phyloP scores from a whole-genome alignment of 345 rosid genomes.

The Mallotus nudiflorus region DNA sequence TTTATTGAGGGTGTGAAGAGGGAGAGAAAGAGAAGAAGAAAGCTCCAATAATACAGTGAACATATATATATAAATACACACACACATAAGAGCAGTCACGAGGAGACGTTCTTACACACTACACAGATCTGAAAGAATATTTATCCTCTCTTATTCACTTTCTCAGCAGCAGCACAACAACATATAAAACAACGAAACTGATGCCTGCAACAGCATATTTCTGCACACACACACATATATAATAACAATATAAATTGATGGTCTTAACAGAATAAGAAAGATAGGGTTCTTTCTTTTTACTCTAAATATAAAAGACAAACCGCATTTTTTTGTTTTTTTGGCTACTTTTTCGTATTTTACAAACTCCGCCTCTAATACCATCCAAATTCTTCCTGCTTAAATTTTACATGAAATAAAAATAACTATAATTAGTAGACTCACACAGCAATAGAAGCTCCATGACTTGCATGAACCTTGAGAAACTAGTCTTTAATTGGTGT shows the following conservation, averaged over 20 bases:
- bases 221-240: slow-evolving; percentile 38
- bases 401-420: background rate
- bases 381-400: background rate
- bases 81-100: slow-evolving; percentile 42
- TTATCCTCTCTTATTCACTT: slow-evolving; percentile 26
- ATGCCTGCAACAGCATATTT: slow-evolving; percentile 42
- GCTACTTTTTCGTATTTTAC: background rate
- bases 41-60: slow-evolving; percentile 34
- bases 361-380: background rate
- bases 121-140: slow-evolving; percentile 45
- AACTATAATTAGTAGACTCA: background rate
- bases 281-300: slow-evolving; percentile 21
- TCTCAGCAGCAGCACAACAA: slow-evolving; percentile 31
- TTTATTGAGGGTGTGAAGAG: background rate
- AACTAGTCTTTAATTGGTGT: background rate
- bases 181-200: slow-evolving; percentile 51
- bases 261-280: slow-evolving; percentile 28
- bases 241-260: slow-evolving; percentile 34
- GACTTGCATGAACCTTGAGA: slow-evolving; percentile 7
- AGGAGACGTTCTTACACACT: slow-evolving; percentile 27
- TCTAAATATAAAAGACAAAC: slow-evolving; percentile 1
- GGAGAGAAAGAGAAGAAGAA: slow-evolving; percentile 19
- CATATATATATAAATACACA: slow-evolving; percentile 6
- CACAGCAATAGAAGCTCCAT: slow-evolving; percentile 4
- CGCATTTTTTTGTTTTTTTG: background rate